phyloP scores from a whole-genome alignment of 2,329 filamentous ascomycete genomes.

The Aureobasidium pullulans region DNA sequence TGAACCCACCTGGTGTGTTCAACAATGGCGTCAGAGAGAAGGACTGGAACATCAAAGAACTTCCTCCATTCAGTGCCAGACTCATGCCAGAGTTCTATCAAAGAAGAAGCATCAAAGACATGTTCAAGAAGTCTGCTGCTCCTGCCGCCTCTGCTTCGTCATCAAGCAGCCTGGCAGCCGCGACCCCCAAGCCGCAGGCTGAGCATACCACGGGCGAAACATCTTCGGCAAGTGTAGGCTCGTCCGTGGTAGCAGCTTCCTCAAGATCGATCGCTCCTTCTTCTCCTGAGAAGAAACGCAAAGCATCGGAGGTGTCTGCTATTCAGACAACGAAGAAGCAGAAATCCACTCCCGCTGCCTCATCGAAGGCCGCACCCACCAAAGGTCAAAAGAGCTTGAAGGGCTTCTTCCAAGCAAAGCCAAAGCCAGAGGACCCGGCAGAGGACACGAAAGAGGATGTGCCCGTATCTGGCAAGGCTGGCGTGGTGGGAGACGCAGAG shows the following conservation, averaged over 20 bases:
- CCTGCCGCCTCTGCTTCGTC: neutral
- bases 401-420: conserved; percentile 70
- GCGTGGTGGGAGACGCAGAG: neutral
- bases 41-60: conserved; percentile 59
- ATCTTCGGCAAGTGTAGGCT: too few relatives aligned
- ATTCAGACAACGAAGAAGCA: conserved; percentile 40
- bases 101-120: conserved; percentile 79
- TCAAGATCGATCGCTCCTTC: neutral
- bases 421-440: neutral
- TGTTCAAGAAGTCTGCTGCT: conserved; percentile 60
- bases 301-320: conserved; percentile 23
- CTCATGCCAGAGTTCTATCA: conserved; percentile 83
- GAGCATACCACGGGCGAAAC: neutral
- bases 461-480: neutral
- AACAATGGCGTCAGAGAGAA: conserved; percentile 55
- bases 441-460: neutral
- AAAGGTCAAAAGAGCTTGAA: conserved; percentile 56
- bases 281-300: conserved; percentile 26
- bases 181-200: neutral
- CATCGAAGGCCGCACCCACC: conserved; percentile 22
- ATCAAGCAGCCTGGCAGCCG: neutral
- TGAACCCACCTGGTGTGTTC: conserved; percentile 73
- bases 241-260: neutral
- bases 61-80: conserved; percentile 69
- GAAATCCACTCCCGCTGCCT: conserved; percentile 32